Percentiles rank a stretch among this genome's conserved stretches.
Evolutionary conservation across 345 rosid genomes (phyloP).

Genomic region (Pistacia integerrima): DNA sequence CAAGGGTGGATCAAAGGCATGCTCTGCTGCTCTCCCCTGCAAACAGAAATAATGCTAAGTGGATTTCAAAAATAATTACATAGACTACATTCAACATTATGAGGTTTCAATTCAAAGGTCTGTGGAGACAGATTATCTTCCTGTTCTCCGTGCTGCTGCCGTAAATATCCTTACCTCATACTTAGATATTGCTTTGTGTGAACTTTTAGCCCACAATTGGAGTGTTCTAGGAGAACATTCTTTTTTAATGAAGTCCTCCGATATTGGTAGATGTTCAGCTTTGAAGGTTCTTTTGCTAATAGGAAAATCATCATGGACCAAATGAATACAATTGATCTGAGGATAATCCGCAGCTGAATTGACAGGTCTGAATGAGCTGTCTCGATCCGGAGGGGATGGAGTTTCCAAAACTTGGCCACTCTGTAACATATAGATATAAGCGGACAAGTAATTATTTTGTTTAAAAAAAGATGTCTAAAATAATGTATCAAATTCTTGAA

Average conservation of each 20-base stretch:
- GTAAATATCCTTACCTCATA: slow-evolving; percentile 12
- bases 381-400: too few species aligned
- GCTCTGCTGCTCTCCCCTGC: slow-evolving; percentile 12
- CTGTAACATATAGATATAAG: too few species aligned
- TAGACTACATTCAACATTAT: background rate
- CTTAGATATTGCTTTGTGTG: slow-evolving; percentile 4
- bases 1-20: background rate
- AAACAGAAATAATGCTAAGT: slow-evolving; percentile 3
- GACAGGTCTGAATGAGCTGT: background rate
- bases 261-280: slow-evolving; percentile 7
- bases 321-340: background rate
- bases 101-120: background rate
- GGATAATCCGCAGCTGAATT: slow-evolving; percentile 5
- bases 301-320: slow-evolving; percentile 1
- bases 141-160: too few species aligned
- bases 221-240: background rate
- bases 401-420: too few species aligned
- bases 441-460: too few species aligned
- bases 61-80: background rate
- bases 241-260: background rate
- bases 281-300: slow-evolving; percentile 8
- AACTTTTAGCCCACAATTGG: slow-evolving; percentile 1
- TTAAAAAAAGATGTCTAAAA: background rate
- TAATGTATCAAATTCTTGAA: background rate
- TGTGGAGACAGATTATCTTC: background rate